Conservation (phyloP, 495 filamentous ascomycete species). For the Xylona heveae region DNA sequence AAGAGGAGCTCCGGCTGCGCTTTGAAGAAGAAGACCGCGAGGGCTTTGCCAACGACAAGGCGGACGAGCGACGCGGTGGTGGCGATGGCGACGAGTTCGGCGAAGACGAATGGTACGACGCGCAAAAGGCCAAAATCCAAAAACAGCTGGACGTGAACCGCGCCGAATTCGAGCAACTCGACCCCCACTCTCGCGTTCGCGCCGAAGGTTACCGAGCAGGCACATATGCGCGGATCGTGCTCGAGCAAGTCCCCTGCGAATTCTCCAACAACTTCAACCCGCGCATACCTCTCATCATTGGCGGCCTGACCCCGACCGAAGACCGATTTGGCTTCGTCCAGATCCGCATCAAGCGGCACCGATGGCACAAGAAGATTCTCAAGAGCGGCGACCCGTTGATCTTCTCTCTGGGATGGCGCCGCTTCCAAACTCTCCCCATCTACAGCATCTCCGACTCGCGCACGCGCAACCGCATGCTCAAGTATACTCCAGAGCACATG, state of each 20-base stretch:
- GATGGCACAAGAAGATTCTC: slow-evolving; percentile 98
- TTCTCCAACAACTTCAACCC: slow-evolving; percentile 80
- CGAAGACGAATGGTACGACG: slow-evolving; percentile 96
- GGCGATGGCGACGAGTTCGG: slow-evolving; percentile 48
- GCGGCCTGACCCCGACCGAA: slow-evolving; percentile 76
- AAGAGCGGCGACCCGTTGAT: slow-evolving; percentile 95
- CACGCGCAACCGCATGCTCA: slow-evolving; percentile 88
- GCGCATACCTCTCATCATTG: slow-evolving; percentile 66
- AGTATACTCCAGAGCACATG: slow-evolving; percentile 96
- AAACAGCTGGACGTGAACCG: slow-evolving; percentile 92
- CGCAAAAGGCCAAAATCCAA: slow-evolving; percentile 82
- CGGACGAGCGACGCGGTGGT: slow-evolving; percentile 38
- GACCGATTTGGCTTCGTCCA: slow-evolving; percentile 91
- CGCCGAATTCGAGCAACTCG: slow-evolving; percentile 68
- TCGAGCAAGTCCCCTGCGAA: slow-evolving; percentile 75
- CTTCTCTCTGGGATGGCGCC: slow-evolving; percentile 91
- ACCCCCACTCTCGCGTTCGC: slow-evolving; percentile 52
- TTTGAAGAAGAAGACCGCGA: slow-evolving; percentile 96
- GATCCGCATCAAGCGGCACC: slow-evolving; percentile 84
- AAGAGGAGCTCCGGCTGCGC: slow-evolving; percentile 81
- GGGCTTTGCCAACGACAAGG: slow-evolving; percentile 72
- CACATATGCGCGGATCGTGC: slow-evolving; percentile 74
- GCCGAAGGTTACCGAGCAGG: slow-evolving; percentile 88
- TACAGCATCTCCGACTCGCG: slow-evolving; percentile 90
- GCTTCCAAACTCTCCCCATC: slow-evolving; percentile 80